Percentiles rank a stretch among this genome's conserved stretches.
These are phyloP conservation scores for Talaromyces marneffei DNA, from an alignment of 2,329 filamentous ascomycete genomes.

Conservation along the genomic window DNA sequence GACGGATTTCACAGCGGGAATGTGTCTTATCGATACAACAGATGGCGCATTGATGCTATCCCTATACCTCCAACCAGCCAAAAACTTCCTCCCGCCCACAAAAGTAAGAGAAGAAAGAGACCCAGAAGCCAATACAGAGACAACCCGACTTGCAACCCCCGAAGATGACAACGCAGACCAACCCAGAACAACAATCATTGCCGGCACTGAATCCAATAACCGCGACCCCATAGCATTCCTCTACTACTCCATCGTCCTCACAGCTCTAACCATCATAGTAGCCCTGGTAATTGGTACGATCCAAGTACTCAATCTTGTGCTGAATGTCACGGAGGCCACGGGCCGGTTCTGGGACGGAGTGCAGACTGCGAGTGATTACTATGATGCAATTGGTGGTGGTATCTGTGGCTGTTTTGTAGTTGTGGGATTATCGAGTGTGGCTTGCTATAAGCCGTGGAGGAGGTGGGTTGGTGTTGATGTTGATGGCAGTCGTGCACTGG, in stretches of 20 bases:
- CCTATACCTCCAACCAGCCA: slow-evolving; percentile 63
- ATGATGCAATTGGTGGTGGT: slow-evolving; percentile 75
- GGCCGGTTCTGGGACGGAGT: slow-evolving; percentile 92
- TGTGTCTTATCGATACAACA: slow-evolving; percentile 89
- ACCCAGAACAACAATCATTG: slow-evolving; percentile 44
- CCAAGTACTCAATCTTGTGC: slow-evolving; percentile 71
- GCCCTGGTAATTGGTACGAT: slow-evolving; percentile 80
- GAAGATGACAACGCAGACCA: neutral
- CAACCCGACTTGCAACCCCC: neutral
- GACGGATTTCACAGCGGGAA: slow-evolving; percentile 56
- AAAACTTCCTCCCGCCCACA: slow-evolving; percentile 32
- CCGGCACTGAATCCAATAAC: neutral
- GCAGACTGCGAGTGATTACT: slow-evolving; percentile 67
- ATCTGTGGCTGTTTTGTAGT: slow-evolving; percentile 83
- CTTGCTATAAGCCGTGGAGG: slow-evolving; percentile 77
- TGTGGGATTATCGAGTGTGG: slow-evolving; percentile 65
- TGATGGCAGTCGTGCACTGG: neutral
- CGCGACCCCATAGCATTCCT: slow-evolving; percentile 84
- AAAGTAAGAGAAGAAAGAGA: neutral
- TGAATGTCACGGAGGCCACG: slow-evolving; percentile 66
- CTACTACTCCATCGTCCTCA: slow-evolving; percentile 89
- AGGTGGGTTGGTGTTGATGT: slow-evolving; percentile 45
- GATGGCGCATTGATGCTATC: slow-evolving; percentile 95
- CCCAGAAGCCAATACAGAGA: neutral
- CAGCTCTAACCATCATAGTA: slow-evolving; percentile 73